Conservation (phyloP, 1,284 basidiomycete species). For the Agroathelia rolfsii region DNA sequence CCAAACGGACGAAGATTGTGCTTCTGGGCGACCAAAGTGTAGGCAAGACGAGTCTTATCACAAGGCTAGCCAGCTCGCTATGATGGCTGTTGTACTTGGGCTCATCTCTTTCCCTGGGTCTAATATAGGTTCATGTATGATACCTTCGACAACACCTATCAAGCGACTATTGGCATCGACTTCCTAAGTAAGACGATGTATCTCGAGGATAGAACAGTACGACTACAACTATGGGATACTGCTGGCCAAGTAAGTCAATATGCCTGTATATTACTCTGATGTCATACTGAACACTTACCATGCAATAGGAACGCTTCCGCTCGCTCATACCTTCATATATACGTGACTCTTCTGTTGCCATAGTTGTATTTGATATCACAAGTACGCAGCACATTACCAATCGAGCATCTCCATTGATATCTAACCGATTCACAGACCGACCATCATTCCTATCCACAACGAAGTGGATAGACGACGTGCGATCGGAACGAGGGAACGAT, state of each 20-base stretch:
- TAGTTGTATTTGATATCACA: conserved; percentile 98
- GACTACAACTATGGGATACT: conserved; percentile 98
- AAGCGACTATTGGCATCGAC: conserved; percentile 99
- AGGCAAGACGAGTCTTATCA: conserved; percentile 96
- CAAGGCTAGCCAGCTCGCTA: conserved; percentile 59
- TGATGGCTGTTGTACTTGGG: conserved; percentile 30
- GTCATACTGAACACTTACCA: conserved; percentile 6
- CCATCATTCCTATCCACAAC: conserved; percentile 94
- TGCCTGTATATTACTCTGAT: neutral
- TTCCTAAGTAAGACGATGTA: conserved; percentile 99
- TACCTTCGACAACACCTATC: conserved; percentile 99
- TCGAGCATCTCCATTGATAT: conserved; percentile 2
- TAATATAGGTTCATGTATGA: conserved; percentile 90
- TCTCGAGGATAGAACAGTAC: conserved; percentile 94
- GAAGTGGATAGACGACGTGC: conserved; percentile 99
- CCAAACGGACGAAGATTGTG: conserved; percentile 95
- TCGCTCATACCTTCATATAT: conserved; percentile 99
- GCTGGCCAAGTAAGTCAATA: conserved; percentile 72
- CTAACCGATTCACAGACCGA: conserved; percentile 51
- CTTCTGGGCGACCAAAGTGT: conserved; percentile 90
- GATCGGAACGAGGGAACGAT: conserved; percentile 94
- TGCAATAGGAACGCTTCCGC: conserved; percentile 83
- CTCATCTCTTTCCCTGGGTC: too few species aligned
- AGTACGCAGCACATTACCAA: conserved; percentile 37
- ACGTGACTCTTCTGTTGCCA: conserved; percentile 95